phyloP scores from a whole-genome alignment of 208 protist species.

The Endotrypanum monterogeii region DNA sequence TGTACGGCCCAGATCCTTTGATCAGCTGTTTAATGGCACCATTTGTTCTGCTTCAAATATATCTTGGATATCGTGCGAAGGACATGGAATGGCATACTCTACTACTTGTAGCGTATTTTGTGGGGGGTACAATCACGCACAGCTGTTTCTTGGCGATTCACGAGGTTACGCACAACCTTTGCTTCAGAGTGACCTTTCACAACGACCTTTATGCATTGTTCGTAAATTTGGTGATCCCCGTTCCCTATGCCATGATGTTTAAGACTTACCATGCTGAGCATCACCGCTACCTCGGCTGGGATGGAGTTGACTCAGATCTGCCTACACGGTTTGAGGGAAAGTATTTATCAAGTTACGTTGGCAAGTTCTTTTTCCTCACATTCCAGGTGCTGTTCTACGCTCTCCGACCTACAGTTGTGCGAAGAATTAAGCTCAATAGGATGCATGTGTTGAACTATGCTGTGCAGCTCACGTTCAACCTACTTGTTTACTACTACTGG shows the following conservation, averaged over 20 bases:
- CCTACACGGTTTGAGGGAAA: conserved; percentile 75
- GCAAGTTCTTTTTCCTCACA: conserved; percentile 86
- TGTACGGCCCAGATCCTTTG: conserved; percentile 70
- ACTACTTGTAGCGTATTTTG: conserved; percentile 69
- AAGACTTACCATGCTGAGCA: conserved; percentile 94
- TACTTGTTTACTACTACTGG: conserved; percentile 49
- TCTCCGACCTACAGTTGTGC: conserved; percentile 78
- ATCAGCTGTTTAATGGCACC: conserved; percentile 45
- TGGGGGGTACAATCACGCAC: conserved; percentile 88
- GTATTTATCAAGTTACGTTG: conserved; percentile 61
- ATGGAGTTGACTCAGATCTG: conserved; percentile 88
- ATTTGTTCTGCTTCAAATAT: conserved; percentile 69
- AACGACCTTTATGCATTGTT: conserved; percentile 89
- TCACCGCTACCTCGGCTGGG: conserved; percentile 92
- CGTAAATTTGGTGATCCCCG: conserved; percentile 82
- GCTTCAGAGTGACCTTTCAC: conserved; percentile 64
- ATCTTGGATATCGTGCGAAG: conserved; percentile 52
- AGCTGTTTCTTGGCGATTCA: conserved; percentile 89
- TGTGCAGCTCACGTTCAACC: conserved; percentile 45
- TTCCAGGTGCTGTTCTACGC: conserved; percentile 92
- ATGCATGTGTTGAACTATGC: conserved; percentile 61
- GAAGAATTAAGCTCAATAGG: conserved; percentile 58
- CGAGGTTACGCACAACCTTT: conserved; percentile 91
- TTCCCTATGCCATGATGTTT: conserved; percentile 93
- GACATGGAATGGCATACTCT: conserved; percentile 74